Evolutionary conservation across 441 rosid genomes (phyloP), one percentile per base, ranked within the genome.

Genomic region (Pelargonium myrrhifolium): DNA sequence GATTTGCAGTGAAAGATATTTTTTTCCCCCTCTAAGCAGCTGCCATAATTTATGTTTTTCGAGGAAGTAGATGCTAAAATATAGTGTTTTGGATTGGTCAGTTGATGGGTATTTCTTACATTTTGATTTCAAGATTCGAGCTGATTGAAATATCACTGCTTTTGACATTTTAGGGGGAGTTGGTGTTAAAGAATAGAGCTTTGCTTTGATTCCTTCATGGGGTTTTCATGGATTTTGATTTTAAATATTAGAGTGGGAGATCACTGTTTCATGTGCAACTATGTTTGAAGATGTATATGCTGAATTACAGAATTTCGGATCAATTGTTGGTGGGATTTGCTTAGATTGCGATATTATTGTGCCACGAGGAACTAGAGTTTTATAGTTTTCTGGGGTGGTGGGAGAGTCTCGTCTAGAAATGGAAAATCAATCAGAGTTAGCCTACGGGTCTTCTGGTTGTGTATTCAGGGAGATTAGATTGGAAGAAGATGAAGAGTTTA

Each of bases 401-500:
- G 62, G n/a, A 17, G 21, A 26, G 59, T 22, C 9, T 55, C 60
- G 71, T 15, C 21, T 65, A 15, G 56, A 70, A 72, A 89, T 92
- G 98, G 87, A 83, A 65, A 77, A 80, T 72, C 78, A 64, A 77
- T 77, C 65, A 9, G 72, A 53, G 72, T 62, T 74, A 59, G 68
- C 71, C 55, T 80, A 71, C 35, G 83, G 70, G 61, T 59, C 76
- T 39, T 82, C 82, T 6, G 65, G 77, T 43, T 74, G 65, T 67
- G 65, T 79, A 37, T 39, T 42, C n/a, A 75, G 80, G 74, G 90
- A 64, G 75, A 71, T 65, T 28, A 82, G 69, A 69, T 64, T 68
- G 60, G 89, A 85, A 64, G 92, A 85, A 66, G 95, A 90, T 0
- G 96, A 93, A 65, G 98, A 93, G 26, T 93, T 93, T 72, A 76